Conservation (phyloP, 176 grass and related monocot species). For the Cenchrus purpureus region DNA sequence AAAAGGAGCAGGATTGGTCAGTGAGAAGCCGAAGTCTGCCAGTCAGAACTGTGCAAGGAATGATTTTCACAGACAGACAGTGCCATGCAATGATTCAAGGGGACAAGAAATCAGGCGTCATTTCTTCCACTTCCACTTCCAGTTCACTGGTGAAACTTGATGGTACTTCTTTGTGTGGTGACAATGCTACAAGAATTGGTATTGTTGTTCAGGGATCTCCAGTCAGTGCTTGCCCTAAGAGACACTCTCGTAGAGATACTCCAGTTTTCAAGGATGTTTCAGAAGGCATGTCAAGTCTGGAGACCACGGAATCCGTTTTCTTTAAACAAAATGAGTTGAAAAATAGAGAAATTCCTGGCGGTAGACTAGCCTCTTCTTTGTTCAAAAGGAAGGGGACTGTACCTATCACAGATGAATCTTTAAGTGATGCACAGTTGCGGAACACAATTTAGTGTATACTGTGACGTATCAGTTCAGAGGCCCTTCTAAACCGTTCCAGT, state of each 20-base stretch:
- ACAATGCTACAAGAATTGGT: constrained; percentile 37
- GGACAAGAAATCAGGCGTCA: constrained; percentile 36
- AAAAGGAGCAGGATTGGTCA: constrained; percentile 52
- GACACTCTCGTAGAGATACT: constrained; percentile 4
- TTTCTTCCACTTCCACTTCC: constrained; percentile 61
- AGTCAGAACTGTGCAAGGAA: constrained; percentile 23
- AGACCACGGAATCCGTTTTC: constrained; percentile 11
- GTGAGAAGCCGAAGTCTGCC: constrained; percentile 43
- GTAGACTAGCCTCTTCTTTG: background rate
- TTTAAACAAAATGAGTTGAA: constrained; percentile 20
- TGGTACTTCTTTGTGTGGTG: constrained; percentile 3
- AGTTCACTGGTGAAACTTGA: constrained; percentile 50
- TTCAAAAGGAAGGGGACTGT: background rate
- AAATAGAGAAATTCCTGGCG: constrained; percentile 15
- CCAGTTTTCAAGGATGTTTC: constrained; percentile 19
- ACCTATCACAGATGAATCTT: background rate
- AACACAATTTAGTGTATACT: constrained; percentile 16
- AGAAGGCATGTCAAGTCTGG: constrained; percentile 23
- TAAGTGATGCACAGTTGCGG: constrained; percentile 8
- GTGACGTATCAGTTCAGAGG: constrained; percentile 2
- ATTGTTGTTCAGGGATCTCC: constrained; percentile 39
- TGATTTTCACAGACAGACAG: constrained; percentile 30
- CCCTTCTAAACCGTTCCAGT: background rate
- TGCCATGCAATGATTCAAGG: constrained; percentile 29
- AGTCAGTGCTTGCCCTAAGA: constrained; percentile 34